These are phyloP conservation scores for Melampsora americana DNA, from an alignment of 1,284 basidiomycete genomes.

Conservation along the genomic window DNA sequence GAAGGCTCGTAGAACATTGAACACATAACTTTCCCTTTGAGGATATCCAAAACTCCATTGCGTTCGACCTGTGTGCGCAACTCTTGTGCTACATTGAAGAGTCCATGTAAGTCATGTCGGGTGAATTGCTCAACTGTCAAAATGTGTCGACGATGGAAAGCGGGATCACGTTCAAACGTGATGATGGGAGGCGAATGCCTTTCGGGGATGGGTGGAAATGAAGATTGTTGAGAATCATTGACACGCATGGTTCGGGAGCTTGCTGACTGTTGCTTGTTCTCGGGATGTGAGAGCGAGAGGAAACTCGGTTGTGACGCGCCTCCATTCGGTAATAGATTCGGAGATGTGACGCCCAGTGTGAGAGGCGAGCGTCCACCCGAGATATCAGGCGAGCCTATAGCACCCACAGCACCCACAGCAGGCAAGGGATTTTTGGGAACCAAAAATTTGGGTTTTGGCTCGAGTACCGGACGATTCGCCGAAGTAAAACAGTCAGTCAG, in stretches of 20 bases:
- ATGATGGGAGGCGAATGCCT: slow-evolving; percentile 57
- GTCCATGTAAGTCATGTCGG: slow-evolving; percentile 82
- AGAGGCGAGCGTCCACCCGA: slow-evolving; percentile 49
- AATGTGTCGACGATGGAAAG: slow-evolving; percentile 83
- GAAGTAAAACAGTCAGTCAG: slow-evolving; percentile 12
- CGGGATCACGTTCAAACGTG: slow-evolving; percentile 50
- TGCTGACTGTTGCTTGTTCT: slow-evolving; percentile 3
- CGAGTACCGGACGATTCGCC: slow-evolving; percentile 6
- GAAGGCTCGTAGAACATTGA: slow-evolving; percentile 98
- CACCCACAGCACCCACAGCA: background rate
- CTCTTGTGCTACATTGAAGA: slow-evolving; percentile 93
- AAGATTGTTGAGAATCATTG: slow-evolving; percentile 41
- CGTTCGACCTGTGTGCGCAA: slow-evolving; percentile 95
- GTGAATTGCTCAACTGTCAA: slow-evolving; percentile 91
- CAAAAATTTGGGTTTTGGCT: slow-evolving; percentile 4
- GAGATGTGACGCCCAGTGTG: background rate
- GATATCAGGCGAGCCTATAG: slow-evolving; percentile 48
- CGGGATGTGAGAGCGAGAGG: slow-evolving; percentile 11
- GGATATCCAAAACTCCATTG: slow-evolving; percentile 79
- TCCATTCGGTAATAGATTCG: slow-evolving; percentile 45
- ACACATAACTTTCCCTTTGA: slow-evolving; percentile 86
- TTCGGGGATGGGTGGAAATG: slow-evolving; percentile 55
- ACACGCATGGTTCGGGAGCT: slow-evolving; percentile 45
- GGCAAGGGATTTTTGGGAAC: slow-evolving; percentile 54
- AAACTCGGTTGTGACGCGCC: slow-evolving; percentile 2